Evolutionary conservation across 352 stramenopile species (phyloP), one percentile per base, ranked within the genome.

Genomic region (Globisporangium irregulare): DNA sequence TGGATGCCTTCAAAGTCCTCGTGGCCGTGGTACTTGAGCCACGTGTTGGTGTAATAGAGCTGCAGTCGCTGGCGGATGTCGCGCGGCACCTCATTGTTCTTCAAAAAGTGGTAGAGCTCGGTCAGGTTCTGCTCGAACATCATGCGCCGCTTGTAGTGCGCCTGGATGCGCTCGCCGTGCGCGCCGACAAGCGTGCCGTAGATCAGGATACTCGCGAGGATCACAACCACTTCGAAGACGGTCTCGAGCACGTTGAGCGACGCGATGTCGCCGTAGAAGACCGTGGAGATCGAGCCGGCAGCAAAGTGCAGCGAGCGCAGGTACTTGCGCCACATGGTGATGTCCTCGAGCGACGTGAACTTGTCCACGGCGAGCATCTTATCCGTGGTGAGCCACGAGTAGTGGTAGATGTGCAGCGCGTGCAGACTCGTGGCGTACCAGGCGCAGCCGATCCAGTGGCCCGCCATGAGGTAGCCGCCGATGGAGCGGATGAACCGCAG

Each of bases 241-340:
- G 79, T 86, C 62, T 92, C 84, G 14, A 85, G 24, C 15, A 86
- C 67, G 65, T 92, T 92, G 63, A 79, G 76, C 32, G 80, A 87
- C 41, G 78, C 78, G 10, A 92, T 87, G 50, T 92, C 84, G 0
- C 84, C 82, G 51, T 90, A 92, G 22, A 90, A 90, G 3, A 90
- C 78, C 1, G 84, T 92, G 1, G 84, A 82, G 66, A 90, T 90
- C 14, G 84, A 90, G 12, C 81, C 81, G 7, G 77, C 76, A 0
- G 79, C 76, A 54, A 90, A 92, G 50, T 92, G 82, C 7, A 86
- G 68, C 15, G 81, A 80, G 1, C 81, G 81, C 27, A 90, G 43
- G 64, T 92, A 92, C 7, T 75, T 74, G 7, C 81, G 73, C 18
- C 71, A 69, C 3, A 74, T 73, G 2, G 80, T 75, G n/a, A 90